These are phyloP conservation scores for Alternaria novae-zelandiae DNA, from an alignment of 2,329 filamentous ascomycete genomes.

Conservation along the genomic window DNA sequence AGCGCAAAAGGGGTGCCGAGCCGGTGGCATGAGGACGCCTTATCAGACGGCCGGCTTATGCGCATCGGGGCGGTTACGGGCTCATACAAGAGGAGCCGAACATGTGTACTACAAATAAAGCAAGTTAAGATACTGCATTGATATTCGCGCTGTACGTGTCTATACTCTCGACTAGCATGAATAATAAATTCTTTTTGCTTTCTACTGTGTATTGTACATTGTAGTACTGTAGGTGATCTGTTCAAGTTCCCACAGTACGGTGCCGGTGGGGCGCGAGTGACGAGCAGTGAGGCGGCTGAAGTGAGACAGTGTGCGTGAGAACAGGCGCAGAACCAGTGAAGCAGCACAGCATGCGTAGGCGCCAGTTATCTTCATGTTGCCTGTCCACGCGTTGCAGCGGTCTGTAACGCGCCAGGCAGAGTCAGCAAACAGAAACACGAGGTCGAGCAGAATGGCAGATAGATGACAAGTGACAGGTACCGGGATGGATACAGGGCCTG, in stretches of 20 bases:
- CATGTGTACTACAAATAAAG: neutral
- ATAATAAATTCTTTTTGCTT: neutral
- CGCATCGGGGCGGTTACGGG: conserved; percentile 13
- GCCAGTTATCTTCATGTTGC: conserved; percentile 7
- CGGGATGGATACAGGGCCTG: neutral
- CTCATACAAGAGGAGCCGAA: neutral
- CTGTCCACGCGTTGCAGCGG: neutral
- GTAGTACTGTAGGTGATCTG: neutral
- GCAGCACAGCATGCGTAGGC: conserved; percentile 2
- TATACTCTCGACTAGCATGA: neutral
- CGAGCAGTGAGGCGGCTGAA: conserved; percentile 4
- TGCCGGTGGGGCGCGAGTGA: neutral
- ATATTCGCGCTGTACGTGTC: neutral
- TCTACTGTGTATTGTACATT: neutral
- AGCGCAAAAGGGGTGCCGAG: conserved; percentile 5
- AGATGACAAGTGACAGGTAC: conserved; percentile 2
- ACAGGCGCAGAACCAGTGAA: conserved; percentile 7
- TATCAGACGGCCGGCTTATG: conserved; percentile 5
- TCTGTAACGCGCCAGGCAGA: conserved; percentile 13
- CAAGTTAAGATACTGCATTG: neutral
- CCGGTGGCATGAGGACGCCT: neutral
- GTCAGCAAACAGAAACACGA: neutral
- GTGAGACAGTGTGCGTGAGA: conserved; percentile 17
- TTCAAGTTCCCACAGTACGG: neutral
- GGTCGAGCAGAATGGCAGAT: neutral